Percentiles rank a stretch among this genome's conserved stretches.
These are phyloP conservation scores for Aspergillus sergii DNA, from an alignment of 2,329 filamentous ascomycete species.

Conservation along the genomic window DNA sequence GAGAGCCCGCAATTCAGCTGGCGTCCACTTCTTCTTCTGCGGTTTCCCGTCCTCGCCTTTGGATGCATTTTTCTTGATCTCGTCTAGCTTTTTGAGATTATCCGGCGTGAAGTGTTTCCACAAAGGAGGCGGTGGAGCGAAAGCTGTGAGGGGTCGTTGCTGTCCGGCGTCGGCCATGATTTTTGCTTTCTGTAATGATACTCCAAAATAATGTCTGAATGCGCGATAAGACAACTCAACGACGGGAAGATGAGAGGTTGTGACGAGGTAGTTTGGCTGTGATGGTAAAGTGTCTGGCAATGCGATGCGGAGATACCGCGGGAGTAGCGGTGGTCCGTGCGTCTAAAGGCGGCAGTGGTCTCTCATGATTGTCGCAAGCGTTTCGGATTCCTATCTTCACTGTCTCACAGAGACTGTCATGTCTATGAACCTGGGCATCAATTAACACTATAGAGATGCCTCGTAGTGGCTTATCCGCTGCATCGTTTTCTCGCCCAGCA, in stretches of 20 bases:
- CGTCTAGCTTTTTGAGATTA: constrained; percentile 65
- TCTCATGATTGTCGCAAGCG: not conserved
- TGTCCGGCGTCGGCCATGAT: constrained; percentile 63
- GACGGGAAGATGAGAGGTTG: not conserved
- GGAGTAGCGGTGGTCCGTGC: constrained; percentile 23
- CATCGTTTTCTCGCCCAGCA: constrained; percentile 25
- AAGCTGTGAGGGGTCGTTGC: constrained; percentile 58
- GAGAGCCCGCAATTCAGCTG: constrained; percentile 36
- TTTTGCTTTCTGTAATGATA: not conserved
- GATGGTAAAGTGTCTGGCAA: not conserved
- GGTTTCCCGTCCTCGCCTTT: constrained; percentile 32
- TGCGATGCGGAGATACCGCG: constrained; percentile 21
- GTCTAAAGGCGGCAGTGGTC: not conserved
- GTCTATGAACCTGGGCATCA: not conserved
- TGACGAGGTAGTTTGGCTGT: not conserved
- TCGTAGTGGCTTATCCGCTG: constrained; percentile 30
- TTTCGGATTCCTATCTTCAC: not conserved
- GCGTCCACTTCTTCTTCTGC: constrained; percentile 36
- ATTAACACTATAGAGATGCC: constrained; percentile 25
- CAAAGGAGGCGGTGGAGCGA: constrained; percentile 85
- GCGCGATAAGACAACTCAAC: too few species aligned
- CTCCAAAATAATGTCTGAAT: not conserved
- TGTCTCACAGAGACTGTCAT: not conserved
- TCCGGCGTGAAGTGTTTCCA: constrained; percentile 83
- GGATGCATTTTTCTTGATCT: constrained; percentile 48